These are phyloP conservation scores for Plantago major DNA, from an alignment of 257 asterid species.

Conservation along the genomic window DNA sequence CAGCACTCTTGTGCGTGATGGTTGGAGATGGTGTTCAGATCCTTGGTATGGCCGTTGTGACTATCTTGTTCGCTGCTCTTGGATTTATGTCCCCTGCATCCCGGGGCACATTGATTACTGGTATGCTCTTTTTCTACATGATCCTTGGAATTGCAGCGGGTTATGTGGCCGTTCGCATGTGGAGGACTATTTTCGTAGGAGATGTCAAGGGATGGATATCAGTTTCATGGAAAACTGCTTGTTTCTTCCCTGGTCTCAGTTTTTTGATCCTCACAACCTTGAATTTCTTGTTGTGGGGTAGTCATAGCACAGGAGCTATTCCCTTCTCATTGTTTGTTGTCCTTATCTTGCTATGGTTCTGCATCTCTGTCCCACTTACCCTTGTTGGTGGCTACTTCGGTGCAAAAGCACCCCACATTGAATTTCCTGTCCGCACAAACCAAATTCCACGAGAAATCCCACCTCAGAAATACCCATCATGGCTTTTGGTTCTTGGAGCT, in stretches of 20 bases:
- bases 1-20: constrained; percentile 79
- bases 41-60: constrained; percentile 83
- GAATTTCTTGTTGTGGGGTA: constrained; percentile 86
- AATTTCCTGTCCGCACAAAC: constrained; percentile 74
- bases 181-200: constrained; percentile 72
- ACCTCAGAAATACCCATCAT: constrained; percentile 74
- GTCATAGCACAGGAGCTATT: constrained; percentile 90
- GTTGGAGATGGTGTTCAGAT: constrained; percentile 89
- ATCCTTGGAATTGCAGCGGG: constrained; percentile 79
- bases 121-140: constrained; percentile 86
- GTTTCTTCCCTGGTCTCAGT: constrained; percentile 79
- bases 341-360: constrained; percentile 76
- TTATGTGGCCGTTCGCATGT: constrained; percentile 79
- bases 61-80: constrained; percentile 80
- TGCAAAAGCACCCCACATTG: constrained; percentile 72
- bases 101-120: constrained; percentile 72
- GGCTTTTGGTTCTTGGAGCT: constrained; percentile 86
- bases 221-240: constrained; percentile 81
- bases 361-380: constrained; percentile 83
- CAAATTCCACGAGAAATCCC: constrained; percentile 93
- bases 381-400: constrained; percentile 75
- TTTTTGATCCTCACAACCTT: constrained; percentile 58
- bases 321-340: constrained; percentile 64
- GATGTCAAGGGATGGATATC: constrained; percentile 78
- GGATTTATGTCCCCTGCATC: constrained; percentile 97